Conservation (phyloP, 2,329 filamentous ascomycete genomes). For the Talaromyces sp. region DNA sequence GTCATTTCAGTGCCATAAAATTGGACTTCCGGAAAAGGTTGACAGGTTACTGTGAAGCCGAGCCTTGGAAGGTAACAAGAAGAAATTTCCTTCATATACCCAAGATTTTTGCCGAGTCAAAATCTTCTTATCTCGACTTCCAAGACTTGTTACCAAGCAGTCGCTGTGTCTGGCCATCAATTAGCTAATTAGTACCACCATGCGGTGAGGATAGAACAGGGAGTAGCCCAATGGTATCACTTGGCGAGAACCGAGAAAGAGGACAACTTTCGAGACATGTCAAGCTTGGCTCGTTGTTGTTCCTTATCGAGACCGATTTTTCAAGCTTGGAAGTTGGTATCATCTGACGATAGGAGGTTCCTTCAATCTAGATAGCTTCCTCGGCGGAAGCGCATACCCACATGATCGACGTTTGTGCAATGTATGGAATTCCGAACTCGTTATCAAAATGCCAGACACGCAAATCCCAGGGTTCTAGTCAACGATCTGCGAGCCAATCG, state of each 20-base stretch:
- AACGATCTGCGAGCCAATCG: neutral
- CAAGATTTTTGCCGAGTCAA: neutral
- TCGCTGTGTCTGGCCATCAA: neutral
- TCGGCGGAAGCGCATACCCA: neutral
- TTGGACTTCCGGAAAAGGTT: neutral
- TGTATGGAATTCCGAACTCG: neutral
- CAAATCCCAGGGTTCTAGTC: neutral
- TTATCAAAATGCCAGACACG: neutral
- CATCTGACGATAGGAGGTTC: neutral
- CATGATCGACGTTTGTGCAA: conserved; percentile 4
- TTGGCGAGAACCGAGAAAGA: neutral
- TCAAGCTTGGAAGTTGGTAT: neutral
- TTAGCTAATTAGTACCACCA: neutral
- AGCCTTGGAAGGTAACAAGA: neutral
- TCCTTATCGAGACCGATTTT: neutral
- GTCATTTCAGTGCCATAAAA: neutral
- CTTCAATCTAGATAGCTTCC: neutral
- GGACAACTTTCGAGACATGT: neutral
- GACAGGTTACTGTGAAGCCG: neutral
- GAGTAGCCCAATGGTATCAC: neutral
- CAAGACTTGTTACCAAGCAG: neutral
- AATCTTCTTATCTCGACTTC: neutral
- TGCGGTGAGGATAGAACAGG: neutral
- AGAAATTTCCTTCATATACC: neutral
- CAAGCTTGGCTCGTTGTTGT: neutral